A percentile compares a stretch with the other conserved stretches of the same genome.
These are phyloP conservation scores for Zopfia rhizophila DNA, from an alignment of 2,329 filamentous ascomycete genomes.

Conservation along the genomic window DNA sequence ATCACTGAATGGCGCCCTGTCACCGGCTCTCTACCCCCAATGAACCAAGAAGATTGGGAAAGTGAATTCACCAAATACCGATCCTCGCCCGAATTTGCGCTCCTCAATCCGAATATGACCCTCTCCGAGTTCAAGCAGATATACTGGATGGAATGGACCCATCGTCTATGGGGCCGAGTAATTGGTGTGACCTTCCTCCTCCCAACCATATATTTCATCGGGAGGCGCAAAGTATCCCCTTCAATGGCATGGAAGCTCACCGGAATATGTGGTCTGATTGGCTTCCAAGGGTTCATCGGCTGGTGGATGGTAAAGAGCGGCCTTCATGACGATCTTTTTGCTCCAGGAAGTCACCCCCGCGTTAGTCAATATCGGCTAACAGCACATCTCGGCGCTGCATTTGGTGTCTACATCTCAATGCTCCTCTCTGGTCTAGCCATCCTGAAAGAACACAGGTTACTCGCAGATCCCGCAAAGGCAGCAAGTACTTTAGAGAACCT, in stretches of 20 bases:
- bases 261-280: constrained; percentile 89
- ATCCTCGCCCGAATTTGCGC: constrained; percentile 89
- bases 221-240: constrained; percentile 78
- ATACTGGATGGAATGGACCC: constrained; percentile 99
- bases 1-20: constrained; percentile 99
- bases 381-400: constrained; percentile 88
- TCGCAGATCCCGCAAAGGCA: constrained; percentile 73
- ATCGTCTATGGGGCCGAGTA: constrained; percentile 92
- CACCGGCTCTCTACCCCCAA: constrained; percentile 87
- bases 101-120: constrained; percentile 92
- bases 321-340: constrained; percentile 94
- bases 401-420: constrained; percentile 95
- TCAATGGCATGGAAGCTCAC: constrained; percentile 80
- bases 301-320: constrained; percentile 99
- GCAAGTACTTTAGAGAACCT: constrained; percentile 70
- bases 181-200: constrained; percentile 91
- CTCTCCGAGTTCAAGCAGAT: constrained; percentile 97
- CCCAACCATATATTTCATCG: constrained; percentile 88
- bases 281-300: constrained; percentile 92
- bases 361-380: constrained; percentile 95
- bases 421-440: constrained; percentile 87
- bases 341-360: constrained; percentile 86
- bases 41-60: constrained; percentile 84
- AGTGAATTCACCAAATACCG: constrained; percentile 93
- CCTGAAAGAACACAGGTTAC: constrained; percentile 78